Percentiles rank a stretch among this genome's conserved stretches.
Conservation (phyloP, 2,329 filamentous ascomycete genomes). For the Penicillium freii region DNA sequence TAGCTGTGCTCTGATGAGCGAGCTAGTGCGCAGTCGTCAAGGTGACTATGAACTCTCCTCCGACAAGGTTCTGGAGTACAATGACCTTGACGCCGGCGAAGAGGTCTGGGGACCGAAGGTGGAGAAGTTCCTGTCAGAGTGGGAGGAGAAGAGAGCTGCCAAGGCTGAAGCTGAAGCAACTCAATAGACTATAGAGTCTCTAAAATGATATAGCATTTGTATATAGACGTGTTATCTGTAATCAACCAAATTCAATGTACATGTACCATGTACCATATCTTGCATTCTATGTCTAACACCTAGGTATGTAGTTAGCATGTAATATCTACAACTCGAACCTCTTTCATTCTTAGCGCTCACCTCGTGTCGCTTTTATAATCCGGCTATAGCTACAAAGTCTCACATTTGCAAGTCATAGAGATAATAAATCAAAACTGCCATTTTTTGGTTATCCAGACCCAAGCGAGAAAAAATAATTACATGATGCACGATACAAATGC, state of each 20-base stretch:
- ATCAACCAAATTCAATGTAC: neutral
- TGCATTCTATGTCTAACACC: neutral
- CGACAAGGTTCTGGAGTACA: slow-evolving; percentile 72
- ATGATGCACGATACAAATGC: slow-evolving; percentile 15
- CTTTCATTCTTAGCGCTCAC: neutral
- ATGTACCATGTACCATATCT: neutral
- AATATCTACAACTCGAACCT: neutral
- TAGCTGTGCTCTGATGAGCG: slow-evolving; percentile 82
- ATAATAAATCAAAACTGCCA: slow-evolving; percentile 11
- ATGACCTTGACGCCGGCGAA: slow-evolving; percentile 73
- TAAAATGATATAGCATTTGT: slow-evolving; percentile 1
- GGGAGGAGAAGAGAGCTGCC: slow-evolving; percentile 45
- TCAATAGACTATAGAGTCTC: neutral
- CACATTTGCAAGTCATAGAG: neutral
- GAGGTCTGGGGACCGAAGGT: slow-evolving; percentile 79
- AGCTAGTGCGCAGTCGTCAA: slow-evolving; percentile 76
- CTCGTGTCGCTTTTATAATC: neutral
- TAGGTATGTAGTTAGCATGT: too few species aligned
- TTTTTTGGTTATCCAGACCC: slow-evolving; percentile 17
- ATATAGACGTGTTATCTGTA: slow-evolving; percentile 3
- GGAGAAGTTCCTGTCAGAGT: slow-evolving; percentile 54
- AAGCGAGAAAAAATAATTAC: slow-evolving; percentile 16
- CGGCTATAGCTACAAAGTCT: neutral
- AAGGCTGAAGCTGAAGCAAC: slow-evolving; percentile 9
- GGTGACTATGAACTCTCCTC: slow-evolving; percentile 72